phyloP scores from a whole-genome alignment of 805 yeast genomes.

The Clavispora santaluciae region DNA sequence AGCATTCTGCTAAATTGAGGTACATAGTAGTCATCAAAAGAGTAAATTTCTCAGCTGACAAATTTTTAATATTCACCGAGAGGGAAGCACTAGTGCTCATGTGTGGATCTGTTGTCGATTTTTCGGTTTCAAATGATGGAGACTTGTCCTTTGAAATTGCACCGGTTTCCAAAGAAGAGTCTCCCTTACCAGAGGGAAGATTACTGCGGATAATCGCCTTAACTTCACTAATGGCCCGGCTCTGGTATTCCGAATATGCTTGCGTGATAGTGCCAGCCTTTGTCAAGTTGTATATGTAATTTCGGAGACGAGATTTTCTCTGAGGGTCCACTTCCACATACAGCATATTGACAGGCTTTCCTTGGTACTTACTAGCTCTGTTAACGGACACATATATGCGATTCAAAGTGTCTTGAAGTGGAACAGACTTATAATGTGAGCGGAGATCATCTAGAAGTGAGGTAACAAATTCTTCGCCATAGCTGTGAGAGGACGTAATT shows the following conservation, averaged over 20 bases:
- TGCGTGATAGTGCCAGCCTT: conserved; percentile 56
- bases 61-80: conserved; percentile 48
- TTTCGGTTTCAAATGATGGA: conserved; percentile 1
- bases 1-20: conserved; percentile 62
- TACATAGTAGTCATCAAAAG: conserved; percentile 59
- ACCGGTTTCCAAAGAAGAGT: neutral
- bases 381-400: conserved; percentile 37
- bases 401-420: conserved; percentile 44
- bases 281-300: conserved; percentile 50
- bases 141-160: conserved; percentile 4
- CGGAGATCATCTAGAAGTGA: conserved; percentile 59
- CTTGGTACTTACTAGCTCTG: conserved; percentile 18
- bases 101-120: neutral
- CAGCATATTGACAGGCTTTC: conserved; percentile 24
- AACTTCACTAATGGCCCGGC: conserved; percentile 61
- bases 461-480: conserved; percentile 52
- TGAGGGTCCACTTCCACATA: conserved; percentile 35
- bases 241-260: conserved; percentile 65
- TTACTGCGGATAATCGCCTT: conserved; percentile 59
- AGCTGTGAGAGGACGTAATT: conserved; percentile 65
- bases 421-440: conserved; percentile 47
- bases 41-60: conserved; percentile 74
- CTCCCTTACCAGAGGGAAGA: conserved; percentile 5
- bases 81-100: conserved; percentile 16
- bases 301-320: conserved; percentile 41